Conservation (phyloP, 495 filamentous ascomycete species). For the Immersiella caudata region DNA sequence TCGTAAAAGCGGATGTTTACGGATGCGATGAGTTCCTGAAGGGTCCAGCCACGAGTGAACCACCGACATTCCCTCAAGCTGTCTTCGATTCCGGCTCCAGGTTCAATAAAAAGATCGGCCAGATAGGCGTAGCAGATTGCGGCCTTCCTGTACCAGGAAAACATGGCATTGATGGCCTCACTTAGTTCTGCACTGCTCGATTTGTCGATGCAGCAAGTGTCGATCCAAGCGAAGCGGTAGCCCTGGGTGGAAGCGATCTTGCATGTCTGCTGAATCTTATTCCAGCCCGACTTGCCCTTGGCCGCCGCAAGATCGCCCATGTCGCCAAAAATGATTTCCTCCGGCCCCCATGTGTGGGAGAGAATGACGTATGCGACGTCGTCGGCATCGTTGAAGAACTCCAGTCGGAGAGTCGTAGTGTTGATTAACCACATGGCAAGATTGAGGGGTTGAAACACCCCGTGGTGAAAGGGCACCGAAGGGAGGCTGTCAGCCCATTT, state of each 20-base stretch:
- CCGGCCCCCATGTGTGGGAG: neutral
- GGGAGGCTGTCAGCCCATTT: no score
- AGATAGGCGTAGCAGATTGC: neutral
- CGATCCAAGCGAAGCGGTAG: neutral
- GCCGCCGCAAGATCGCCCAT: no score
- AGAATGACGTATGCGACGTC: neutral
- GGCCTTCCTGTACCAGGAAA: neutral
- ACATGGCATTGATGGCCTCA: conserved; percentile 16
- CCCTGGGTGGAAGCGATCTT: neutral
- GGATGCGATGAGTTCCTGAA: neutral
- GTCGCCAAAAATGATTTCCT: neutral
- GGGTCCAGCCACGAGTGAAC: neutral
- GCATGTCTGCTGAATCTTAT: conserved; percentile 1
- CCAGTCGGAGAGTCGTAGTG: neutral
- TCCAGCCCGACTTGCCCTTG: no score
- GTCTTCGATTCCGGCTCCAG: no score
- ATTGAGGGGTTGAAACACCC: no score
- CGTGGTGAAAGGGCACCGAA: no score
- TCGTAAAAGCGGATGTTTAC: neutral
- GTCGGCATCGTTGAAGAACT: neutral
- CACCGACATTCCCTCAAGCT: no score
- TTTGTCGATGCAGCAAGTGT: conserved; percentile 17
- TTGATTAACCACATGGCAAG: conserved; percentile 14
- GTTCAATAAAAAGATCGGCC: neutral
- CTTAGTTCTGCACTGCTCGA: conserved; percentile 2